Evolutionary conservation across 176 grass and related monocot genomes (phyloP).

Genomic region (Oryza meyeriana): DNA sequence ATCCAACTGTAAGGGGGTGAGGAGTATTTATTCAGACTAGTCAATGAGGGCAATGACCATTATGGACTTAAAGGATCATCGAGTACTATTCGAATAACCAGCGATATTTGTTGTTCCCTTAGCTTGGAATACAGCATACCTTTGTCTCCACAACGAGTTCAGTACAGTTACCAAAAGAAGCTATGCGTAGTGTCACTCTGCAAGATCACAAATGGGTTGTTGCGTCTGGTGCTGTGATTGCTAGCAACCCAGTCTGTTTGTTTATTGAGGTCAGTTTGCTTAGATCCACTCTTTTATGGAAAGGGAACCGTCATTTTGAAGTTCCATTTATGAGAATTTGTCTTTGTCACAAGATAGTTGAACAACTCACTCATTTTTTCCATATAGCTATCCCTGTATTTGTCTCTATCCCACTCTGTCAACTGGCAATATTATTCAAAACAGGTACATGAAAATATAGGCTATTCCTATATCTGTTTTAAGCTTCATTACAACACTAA

Average conservation of each 20-base stretch:
- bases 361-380: not conserved
- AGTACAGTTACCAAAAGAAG: not conserved
- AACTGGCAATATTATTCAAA: not conserved
- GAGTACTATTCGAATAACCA: not conserved
- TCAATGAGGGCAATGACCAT: not conserved
- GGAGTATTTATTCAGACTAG: not conserved
- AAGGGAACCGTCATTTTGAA: not conserved
- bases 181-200: not conserved
- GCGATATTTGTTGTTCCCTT: not conserved
- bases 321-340: not conserved
- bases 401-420: constrained; percentile 10
- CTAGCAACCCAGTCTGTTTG: not conserved
- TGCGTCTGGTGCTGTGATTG: not conserved
- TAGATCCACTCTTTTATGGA: constrained; percentile 1
- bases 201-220: not conserved
- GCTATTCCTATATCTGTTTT: not conserved
- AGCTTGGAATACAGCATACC: not conserved
- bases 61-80: not conserved
- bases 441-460: not conserved
- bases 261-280: not conserved
- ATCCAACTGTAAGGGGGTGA: not conserved
- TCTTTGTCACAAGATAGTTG: not conserved
- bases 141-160: not conserved
- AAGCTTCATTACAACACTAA: not conserved
- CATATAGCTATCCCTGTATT: not conserved